A percentile compares a stretch with the other conserved stretches of the same genome.
Conservation (phyloP, 2,329 filamentous ascomycete genomes). For the Boeremia exigua region DNA sequence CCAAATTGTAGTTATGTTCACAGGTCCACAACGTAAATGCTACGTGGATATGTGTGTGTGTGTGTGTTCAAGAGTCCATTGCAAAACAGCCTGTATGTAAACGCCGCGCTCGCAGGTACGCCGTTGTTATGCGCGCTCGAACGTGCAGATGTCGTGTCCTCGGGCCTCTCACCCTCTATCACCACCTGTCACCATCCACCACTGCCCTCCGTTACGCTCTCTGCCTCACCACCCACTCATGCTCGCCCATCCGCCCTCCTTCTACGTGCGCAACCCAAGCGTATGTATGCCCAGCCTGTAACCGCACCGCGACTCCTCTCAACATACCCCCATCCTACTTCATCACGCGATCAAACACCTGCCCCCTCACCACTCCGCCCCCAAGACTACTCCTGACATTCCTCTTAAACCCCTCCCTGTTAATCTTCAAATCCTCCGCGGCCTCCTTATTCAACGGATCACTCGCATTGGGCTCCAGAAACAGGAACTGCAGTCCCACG, state of each 20-base stretch:
- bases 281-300: background rate
- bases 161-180: background rate
- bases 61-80: background rate
- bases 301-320: background rate
- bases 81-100: slow-evolving; percentile 28
- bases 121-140: slow-evolving; percentile 34
- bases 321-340: slow-evolving; percentile 56
- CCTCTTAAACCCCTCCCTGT: slow-evolving; percentile 86
- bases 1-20: no score
- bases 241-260: no score
- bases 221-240: background rate
- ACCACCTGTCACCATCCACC: background rate
- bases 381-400: slow-evolving; percentile 87
- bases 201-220: background rate
- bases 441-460: slow-evolving; percentile 99
- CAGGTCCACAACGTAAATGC: no score
- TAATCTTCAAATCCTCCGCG: slow-evolving; percentile 85
- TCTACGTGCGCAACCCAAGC: no score
- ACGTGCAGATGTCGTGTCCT: slow-evolving; percentile 4
- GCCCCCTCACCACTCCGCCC: slow-evolving; percentile 76
- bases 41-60: no score
- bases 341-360: slow-evolving; percentile 78
- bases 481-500: slow-evolving; percentile 93
- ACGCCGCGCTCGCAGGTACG: slow-evolving; percentile 39
- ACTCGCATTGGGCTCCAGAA: slow-evolving; percentile 95